Percentiles rank a stretch among this genome's conserved stretches.
These are phyloP conservation scores for Colletotrichum godetiae DNA, from an alignment of 2,329 filamentous ascomycete genomes.

Conservation along the genomic window DNA sequence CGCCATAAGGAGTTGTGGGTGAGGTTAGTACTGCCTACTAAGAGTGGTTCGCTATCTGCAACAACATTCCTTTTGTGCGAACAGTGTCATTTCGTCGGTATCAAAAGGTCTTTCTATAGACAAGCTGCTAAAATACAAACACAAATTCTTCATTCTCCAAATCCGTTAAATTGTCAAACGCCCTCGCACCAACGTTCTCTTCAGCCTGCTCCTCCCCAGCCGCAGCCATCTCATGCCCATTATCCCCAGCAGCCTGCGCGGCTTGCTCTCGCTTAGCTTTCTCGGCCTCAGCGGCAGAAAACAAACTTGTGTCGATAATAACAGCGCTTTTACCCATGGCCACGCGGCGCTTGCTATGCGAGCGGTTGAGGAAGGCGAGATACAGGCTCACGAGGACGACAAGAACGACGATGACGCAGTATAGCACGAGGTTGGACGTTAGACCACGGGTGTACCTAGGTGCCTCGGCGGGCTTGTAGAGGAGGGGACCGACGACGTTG, in stretches of 20 bases:
- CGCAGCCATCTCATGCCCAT: conserved; percentile 39
- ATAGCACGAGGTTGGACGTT: conserved; percentile 69
- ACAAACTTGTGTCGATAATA: conserved; percentile 70
- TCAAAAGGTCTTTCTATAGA: too few species aligned
- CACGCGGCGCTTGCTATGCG: conserved; percentile 49
- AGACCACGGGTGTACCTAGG: conserved; percentile 69
- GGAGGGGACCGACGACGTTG: conserved; percentile 72
- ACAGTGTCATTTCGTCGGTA: too few species aligned
- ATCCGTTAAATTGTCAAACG: conserved; percentile 70
- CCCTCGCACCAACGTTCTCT: conserved; percentile 52
- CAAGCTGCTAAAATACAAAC: conserved; percentile 56
- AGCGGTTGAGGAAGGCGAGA: conserved; percentile 61
- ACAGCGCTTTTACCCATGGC: conserved; percentile 54
- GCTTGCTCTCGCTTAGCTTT: conserved; percentile 44
- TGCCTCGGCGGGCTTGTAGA: conserved; percentile 69
- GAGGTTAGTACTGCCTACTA: too few species aligned
- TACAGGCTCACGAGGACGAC: conserved; percentile 48
- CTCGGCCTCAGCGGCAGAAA: conserved; percentile 56
- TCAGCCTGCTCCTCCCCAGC: conserved; percentile 41
- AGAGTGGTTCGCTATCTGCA: too few species aligned
- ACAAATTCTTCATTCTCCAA: conserved; percentile 73
- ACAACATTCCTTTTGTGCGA: too few species aligned
- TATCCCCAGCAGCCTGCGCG: conserved; percentile 32
- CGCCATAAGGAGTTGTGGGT: too few species aligned
- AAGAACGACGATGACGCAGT: conserved; percentile 65